These are phyloP conservation scores for Thermomucor indicae-seudaticae DNA, from an alignment of 371 early-diverging fungal species.

Conservation along the genomic window DNA sequence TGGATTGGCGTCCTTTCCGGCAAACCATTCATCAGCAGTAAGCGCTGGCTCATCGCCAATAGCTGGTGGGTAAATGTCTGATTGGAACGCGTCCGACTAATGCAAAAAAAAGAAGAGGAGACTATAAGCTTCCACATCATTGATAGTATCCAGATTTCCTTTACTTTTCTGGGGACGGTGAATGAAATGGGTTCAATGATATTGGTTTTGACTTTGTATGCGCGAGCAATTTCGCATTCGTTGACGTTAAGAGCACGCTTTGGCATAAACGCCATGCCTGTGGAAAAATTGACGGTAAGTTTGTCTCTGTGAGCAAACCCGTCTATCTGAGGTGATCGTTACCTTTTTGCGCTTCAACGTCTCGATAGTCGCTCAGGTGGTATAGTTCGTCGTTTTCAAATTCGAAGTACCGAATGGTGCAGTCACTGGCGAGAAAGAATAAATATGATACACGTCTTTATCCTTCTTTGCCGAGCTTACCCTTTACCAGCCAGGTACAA, in stretches of 20 bases:
- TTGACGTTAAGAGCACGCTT: slow-evolving; percentile 86
- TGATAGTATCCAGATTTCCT: background rate
- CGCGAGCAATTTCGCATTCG: slow-evolving; percentile 89
- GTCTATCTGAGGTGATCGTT: background rate
- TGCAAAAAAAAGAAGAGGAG: background rate
- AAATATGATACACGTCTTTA: background rate
- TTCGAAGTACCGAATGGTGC: slow-evolving; percentile 97
- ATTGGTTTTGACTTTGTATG: slow-evolving; percentile 85
- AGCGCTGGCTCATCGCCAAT: slow-evolving; percentile 80
- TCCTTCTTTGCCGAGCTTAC: slow-evolving; percentile 16
- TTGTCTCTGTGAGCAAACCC: background rate
- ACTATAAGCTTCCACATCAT: background rate
- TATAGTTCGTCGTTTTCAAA: slow-evolving; percentile 82
- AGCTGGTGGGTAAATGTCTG: slow-evolving; percentile 92
- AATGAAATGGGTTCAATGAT: slow-evolving; percentile 95
- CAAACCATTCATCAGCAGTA: slow-evolving; percentile 88
- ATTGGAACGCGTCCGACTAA: slow-evolving; percentile 95
- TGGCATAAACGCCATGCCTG: slow-evolving; percentile 85
- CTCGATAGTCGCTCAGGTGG: slow-evolving; percentile 82
- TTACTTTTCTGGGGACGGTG: slow-evolving; percentile 93
- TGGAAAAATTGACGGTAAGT: background rate
- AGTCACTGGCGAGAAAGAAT: slow-evolving; percentile 69
- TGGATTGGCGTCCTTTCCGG: slow-evolving; percentile 78
- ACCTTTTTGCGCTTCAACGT: slow-evolving; percentile 89
- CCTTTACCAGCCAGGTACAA: slow-evolving; percentile 95